Percentiles rank a stretch among this genome's conserved stretches.
Evolutionary conservation across 139 green algal genomes (phyloP).

Genomic region (Closterium sp.): DNA sequence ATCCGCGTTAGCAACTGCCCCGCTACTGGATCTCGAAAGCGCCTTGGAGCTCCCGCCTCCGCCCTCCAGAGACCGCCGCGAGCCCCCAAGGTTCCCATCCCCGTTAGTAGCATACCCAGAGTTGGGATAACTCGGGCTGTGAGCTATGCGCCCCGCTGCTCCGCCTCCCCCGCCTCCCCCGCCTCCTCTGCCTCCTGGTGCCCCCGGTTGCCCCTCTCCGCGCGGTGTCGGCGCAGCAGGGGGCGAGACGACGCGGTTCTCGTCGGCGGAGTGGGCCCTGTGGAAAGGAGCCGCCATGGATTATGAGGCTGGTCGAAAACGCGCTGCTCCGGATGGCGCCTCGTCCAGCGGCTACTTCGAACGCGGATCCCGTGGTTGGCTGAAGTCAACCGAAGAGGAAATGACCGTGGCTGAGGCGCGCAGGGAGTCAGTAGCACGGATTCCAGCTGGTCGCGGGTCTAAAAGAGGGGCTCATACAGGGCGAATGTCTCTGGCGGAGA

Average conservation of each 20-base stretch:
- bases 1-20: neutral
- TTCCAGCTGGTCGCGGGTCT: too few species aligned
- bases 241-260: neutral
- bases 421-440: too few species aligned
- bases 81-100: neutral
- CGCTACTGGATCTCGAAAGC: neutral
- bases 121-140: neutral
- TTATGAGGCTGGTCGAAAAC: too few species aligned
- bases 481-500: neutral
- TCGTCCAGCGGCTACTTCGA: too few species aligned
- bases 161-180: neutral
- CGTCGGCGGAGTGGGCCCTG: neutral
- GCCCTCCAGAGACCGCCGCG: neutral
- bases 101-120: neutral
- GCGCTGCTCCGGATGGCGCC: neutral
- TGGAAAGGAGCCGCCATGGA: neutral
- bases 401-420: too few species aligned
- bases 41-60: neutral
- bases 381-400: too few species aligned
- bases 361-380: too few species aligned
- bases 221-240: neutral
- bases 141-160: neutral
- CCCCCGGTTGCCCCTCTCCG: too few species aligned
- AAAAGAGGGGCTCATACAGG: neutral
- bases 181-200: neutral